Evolutionary conservation across 345 rosid species (phyloP).

Genomic region (Pugionium cornutum): DNA sequence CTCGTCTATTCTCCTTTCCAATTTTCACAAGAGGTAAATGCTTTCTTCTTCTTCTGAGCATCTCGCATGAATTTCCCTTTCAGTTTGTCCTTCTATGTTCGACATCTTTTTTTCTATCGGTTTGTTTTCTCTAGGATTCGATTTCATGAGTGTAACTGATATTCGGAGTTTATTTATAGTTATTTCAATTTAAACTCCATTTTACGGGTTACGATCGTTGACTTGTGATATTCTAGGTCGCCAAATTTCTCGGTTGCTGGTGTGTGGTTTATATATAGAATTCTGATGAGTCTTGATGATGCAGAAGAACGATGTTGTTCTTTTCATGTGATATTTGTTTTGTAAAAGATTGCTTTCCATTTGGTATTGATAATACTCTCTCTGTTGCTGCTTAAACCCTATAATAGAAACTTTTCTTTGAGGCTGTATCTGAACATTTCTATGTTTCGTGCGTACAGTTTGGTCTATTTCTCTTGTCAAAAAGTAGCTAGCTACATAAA

Average conservation of each 20-base stretch:
- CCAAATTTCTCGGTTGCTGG: background rate
- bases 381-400: slow-evolving; percentile 34
- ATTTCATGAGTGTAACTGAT: background rate
- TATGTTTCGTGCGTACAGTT: background rate
- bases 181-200: slow-evolving; percentile 17
- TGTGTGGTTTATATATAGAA: slow-evolving; percentile 4
- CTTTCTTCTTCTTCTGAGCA: slow-evolving; percentile 13
- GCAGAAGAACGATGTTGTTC: background rate
- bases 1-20: background rate
- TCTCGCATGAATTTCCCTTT: slow-evolving; percentile 2
- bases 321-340: background rate
- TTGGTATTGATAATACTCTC: slow-evolving; percentile 8
- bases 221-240: slow-evolving; percentile 32
- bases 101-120: background rate
- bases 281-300: background rate
- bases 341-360: background rate
- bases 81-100: slow-evolving; percentile 16
- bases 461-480: background rate
- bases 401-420: slow-evolving; percentile 2
- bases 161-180: background rate
- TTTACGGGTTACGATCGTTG: slow-evolving; percentile 34
- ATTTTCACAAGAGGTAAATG: slow-evolving; percentile 5
- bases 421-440: slow-evolving; percentile 16
- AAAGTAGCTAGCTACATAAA: background rate
- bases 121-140: background rate